Percentiles rank a stretch among this genome's conserved stretches.
Conservation (phyloP, 2,329 filamentous ascomycete genomes). For the Ophiostoma himal-ulmi region DNA sequence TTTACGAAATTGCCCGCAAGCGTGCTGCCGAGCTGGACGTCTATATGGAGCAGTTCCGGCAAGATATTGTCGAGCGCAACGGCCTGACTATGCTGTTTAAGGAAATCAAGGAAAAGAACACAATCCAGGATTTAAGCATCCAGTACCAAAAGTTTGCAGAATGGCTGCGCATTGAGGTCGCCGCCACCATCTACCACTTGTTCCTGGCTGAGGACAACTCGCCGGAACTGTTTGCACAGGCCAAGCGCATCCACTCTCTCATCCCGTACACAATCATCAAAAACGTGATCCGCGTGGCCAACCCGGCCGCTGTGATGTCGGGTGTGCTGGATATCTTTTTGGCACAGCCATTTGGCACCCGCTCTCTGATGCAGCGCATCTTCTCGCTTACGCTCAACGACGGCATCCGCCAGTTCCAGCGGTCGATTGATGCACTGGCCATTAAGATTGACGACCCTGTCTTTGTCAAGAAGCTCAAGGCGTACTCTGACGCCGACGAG, state of each 20-base stretch:
- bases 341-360: constrained; percentile 85
- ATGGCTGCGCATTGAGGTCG: constrained; percentile 95
- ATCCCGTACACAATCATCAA: constrained; percentile 91
- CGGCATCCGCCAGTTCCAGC: constrained; percentile 80
- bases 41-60: constrained; percentile 89
- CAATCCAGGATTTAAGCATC: constrained; percentile 79
- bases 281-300: constrained; percentile 93
- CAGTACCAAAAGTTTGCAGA: constrained; percentile 98
- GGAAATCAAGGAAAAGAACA: constrained; percentile 86
- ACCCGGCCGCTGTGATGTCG: constrained; percentile 96
- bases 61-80: constrained; percentile 64
- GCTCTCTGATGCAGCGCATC: constrained; percentile 88
- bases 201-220: constrained; percentile 98
- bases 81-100: constrained; percentile 87
- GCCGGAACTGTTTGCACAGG: constrained; percentile 89
- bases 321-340: constrained; percentile 90
- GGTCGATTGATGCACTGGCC: constrained; percentile 72
- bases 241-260: constrained; percentile 87
- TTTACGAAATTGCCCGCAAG: constrained; percentile 91
- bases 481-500: constrained; percentile 71
- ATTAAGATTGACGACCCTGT: constrained; percentile 74
- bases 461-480: constrained; percentile 73
- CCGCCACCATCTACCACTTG: constrained; percentile 91
- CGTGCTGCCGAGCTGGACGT: constrained; percentile 89
- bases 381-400: constrained; percentile 89